phyloP scores from a whole-genome alignment of 1,284 basidiomycete species.

The Trametes pubescens region DNA sequence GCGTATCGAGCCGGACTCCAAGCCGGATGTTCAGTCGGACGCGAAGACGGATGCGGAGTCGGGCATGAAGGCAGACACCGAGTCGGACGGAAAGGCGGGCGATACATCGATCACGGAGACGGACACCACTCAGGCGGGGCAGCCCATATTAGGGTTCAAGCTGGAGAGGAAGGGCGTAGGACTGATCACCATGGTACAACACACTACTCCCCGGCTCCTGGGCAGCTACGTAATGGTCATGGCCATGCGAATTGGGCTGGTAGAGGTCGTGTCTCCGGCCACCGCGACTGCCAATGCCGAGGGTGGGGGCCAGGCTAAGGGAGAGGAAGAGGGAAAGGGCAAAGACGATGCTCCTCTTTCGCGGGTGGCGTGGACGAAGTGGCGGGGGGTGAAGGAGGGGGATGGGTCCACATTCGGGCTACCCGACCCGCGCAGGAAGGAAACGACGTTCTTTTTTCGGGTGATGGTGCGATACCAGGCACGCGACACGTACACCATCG shows the following conservation, averaged over 20 bases:
- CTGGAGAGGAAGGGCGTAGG: neutral
- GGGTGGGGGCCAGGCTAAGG: too few species aligned
- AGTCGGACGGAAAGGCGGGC: neutral
- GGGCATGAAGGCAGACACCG: too few species aligned
- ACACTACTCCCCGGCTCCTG: neutral
- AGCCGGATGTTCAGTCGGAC: too few species aligned
- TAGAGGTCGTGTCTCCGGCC: neutral
- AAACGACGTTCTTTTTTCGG: neutral
- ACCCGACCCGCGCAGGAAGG: neutral
- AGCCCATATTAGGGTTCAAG: neutral
- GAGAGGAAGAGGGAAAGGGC: neutral
- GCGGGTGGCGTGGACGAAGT: neutral
- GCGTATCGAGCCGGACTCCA: too few species aligned
- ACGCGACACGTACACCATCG: neutral
- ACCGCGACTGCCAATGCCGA: too few species aligned
- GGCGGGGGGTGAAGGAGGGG: neutral
- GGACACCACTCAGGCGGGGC: too few species aligned
- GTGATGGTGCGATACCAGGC: neutral
- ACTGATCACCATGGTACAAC: neutral
- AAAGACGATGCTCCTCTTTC: neutral
- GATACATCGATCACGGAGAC: too few species aligned
- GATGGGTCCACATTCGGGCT: neutral
- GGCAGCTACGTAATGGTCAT: neutral
- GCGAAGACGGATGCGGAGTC: too few species aligned
- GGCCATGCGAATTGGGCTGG: neutral